Base-by-base conservation (phyloP, 495 filamentous ascomycete species). In the Venustampulla echinocandica region DNA sequence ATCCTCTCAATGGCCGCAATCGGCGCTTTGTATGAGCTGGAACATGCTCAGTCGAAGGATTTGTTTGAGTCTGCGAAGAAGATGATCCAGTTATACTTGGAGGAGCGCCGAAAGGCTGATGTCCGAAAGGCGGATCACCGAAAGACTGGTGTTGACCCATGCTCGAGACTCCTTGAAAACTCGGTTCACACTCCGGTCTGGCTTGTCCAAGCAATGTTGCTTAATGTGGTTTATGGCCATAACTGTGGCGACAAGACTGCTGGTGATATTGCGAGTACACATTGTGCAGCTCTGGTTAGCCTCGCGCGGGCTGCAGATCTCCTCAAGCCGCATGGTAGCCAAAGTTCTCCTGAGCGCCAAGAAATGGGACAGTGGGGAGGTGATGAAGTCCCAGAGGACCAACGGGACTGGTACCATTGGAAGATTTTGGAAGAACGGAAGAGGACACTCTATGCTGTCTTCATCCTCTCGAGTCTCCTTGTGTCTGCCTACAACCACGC, bases 151-250 rank as follows among this genome's bases (percentile, higher is more conserved):
- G 49, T 68, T 42, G 69, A 70, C 40, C 68, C 71, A 49, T 64
- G 68, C 9, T 18, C 44, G 6, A 63, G 63, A 53, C 66, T 71
- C 40, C 65, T 72, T 25, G 84, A 90, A 47, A 76, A 75, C 53
- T 73, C 81, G 1, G 70, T 81, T 34, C 84, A 92, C 53, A 95
- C 88, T 10, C 92, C 92, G 1, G 71, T 96, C 40, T 96, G 92
- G 92, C 74, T 98, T 21, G 87, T 98, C n/a, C 92, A 98, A 59
- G 90, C 92, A 1, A 96, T 98, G 92, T 74, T 98, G 22, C 73
- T 98, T 32, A 96, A 95, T 64, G 85, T 97, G 25, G 84, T 97
- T 10, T 98, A 95, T 55, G 93, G 93, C 9, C 87, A 97, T 55
- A 89, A 94, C 53, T 95, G 87, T 61, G 93, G 86, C 20, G 90